phyloP scores from a whole-genome alignment of 257 asterid species.

The Solanum lignicaule region DNA sequence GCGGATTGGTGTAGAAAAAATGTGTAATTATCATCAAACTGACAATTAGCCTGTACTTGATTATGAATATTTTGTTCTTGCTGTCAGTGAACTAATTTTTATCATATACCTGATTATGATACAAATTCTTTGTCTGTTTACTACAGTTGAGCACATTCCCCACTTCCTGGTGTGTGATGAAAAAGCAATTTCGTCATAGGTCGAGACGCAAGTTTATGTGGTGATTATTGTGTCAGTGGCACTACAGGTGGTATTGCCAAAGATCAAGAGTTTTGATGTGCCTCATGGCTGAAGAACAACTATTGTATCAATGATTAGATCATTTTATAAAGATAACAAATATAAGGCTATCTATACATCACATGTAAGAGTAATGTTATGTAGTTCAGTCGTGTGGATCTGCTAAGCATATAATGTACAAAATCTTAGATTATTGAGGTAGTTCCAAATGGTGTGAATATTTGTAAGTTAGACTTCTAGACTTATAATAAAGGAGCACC shows the following conservation, averaged over 20 bases:
- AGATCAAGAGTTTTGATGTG: background rate
- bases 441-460: background rate
- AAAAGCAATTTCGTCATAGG: conserved; percentile 51
- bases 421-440: background rate
- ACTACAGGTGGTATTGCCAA: background rate
- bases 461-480: background rate
- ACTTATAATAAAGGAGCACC: background rate
- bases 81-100: background rate
- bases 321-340: background rate
- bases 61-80: background rate
- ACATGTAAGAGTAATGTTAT: background rate
- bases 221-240: conserved; percentile 14
- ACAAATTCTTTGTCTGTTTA: background rate
- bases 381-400: background rate
- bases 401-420: background rate
- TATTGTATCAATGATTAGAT: background rate
- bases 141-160: conserved; percentile 75
- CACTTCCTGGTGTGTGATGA: conserved; percentile 65
- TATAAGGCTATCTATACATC: background rate
- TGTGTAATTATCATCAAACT: background rate
- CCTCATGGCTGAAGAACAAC: background rate
- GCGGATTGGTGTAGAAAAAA: background rate
- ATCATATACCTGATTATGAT: background rate
- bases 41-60: background rate
- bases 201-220: conserved; percentile 52